A percentile compares a stretch with the other conserved stretches of the same genome.
phyloP scores from a whole-genome alignment of 2,329 filamentous ascomycete genomes.

The Monosporascus sp. region DNA sequence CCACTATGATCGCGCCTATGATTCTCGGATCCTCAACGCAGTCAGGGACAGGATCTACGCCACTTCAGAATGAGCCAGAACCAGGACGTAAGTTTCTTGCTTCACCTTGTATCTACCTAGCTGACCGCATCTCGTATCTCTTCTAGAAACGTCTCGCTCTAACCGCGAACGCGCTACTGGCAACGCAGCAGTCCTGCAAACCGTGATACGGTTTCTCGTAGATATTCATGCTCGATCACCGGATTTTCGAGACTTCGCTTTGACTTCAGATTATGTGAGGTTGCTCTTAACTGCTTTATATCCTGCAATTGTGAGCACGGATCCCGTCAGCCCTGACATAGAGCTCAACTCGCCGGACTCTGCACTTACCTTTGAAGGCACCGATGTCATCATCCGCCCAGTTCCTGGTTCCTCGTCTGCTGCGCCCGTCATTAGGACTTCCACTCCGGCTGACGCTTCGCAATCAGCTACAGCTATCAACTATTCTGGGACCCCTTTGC shows the following conservation, averaged over 20 bases:
- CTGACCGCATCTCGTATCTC: conserved; percentile 12
- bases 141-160: conserved; percentile 33
- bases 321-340: conserved; percentile 74
- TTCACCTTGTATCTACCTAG: neutral
- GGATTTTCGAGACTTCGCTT: conserved; percentile 76
- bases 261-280: conserved; percentile 75
- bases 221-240: conserved; percentile 72
- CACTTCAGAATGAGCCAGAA: conserved; percentile 56
- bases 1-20: conserved; percentile 14
- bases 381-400: conserved; percentile 77
- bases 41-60: conserved; percentile 58
- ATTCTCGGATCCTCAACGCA: conserved; percentile 24
- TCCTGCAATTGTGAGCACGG: conserved; percentile 80
- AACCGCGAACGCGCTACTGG: conserved; percentile 46
- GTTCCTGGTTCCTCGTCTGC: conserved; percentile 55
- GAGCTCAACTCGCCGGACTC: conserved; percentile 84
- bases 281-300: conserved; percentile 76
- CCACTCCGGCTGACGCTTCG: conserved; percentile 48
- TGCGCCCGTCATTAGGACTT: conserved; percentile 69
- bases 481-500: conserved; percentile 56
- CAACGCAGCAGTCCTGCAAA: conserved; percentile 64
- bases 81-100: conserved; percentile 40
- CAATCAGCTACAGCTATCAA: conserved; percentile 31
- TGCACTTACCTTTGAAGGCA: conserved; percentile 76
- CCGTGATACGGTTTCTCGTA: conserved; percentile 71